Base-by-base conservation (phyloP, 176 grass and related monocot species). In the Cymbopogon citratus region DNA sequence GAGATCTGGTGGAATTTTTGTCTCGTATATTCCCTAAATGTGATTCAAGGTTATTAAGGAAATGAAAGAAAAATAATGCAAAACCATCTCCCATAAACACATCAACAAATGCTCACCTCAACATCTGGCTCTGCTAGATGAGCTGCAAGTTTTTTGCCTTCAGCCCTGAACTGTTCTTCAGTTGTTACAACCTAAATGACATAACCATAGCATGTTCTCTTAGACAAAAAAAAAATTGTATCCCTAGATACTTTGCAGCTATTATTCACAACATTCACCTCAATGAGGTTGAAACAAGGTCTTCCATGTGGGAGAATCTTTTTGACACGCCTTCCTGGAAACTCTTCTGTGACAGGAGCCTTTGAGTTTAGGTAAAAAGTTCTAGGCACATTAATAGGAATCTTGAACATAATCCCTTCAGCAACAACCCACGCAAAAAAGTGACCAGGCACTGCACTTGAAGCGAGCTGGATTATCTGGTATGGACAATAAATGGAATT, bases 291-390 rank as follows among this genome's bases (percentile, higher is more conserved):
- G 85, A 87, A 94, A 74, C 74, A 86, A 66, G 95, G 90, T 83
- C 82, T 88, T 83, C 92, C 85, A 90, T 89, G 95, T 81, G 95
- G 95, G 91, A 98, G 95, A 91, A 93, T 88, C 81, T 98, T 98
- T 88, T 94, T 94, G 33, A 98, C 90, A 63, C 84, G 75, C 77
- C 92, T 92, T 84, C 95, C 92, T 80, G 95, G 84, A 87, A 98
- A 94, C 73, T 94, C 90, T 80, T 98, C 90, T 79, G 86, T 87
- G 41, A 94, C 66, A 82, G 89, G 84, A 75, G 91, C 89, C 90
- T 85, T 98, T 4, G 92, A 87, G 79, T 98, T 98, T 60, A 94
- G 85, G 84, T 94, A 98, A 80, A 95, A 98, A 54, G 89, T 63
- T 84, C 88, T 91, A 76, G 86, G 95, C 64, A 94, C 88, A 16